Base-by-base conservation (phyloP, 108 stramenopile genomes). In the Nitzschia inconspicua region DNA sequence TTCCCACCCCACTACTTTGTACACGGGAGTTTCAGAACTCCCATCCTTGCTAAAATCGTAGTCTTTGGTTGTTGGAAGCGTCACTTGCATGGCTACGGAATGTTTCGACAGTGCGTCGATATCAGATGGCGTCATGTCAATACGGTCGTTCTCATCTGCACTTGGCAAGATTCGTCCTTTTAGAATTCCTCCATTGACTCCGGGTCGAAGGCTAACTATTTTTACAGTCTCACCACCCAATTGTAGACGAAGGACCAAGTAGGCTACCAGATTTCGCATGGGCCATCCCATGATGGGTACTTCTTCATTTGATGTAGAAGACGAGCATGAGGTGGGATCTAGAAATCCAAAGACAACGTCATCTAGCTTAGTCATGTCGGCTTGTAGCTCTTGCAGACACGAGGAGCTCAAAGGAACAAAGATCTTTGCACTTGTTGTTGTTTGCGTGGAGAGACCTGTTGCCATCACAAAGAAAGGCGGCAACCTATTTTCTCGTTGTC, bases 1-100 rank as follows among this genome's bases (percentile, higher is more conserved):
- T 44, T 93, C 91, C 86, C 86, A 93, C 8, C 91, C 91, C 19
- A 80, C 75, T n/a, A 73, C 82, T 41, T 73, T 79, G 64, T 82
- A 79, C 25, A 36, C 25, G 1, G 28, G 4, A 20, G 29, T 5
- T 13, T 29, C 31, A 18, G 28, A 47, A 13, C 54, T 57, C n/a
- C 24, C 39, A 31, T 48, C 47, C 16, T 57, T 29, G 13, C 31
- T 9, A 61, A 54, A 84, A 3, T 59, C 47, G 44, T 87, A 92
- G 55, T 78, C 82, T 13, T 60, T 53, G 23, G 57, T 68, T 6
- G 56, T 35, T 10, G 91, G 87, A n/a, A 85, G 60, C 37, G 44
- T 42, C 32, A 93, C 58, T 11, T 76, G 35, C 35, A 89, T 41
- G 7, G 86, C 44, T 11, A 83, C 43, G 49, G 43, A 44, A 41